These are phyloP conservation scores for Tilletia horrida DNA, from an alignment of 1,284 basidiomycete species.

Conservation along the genomic window DNA sequence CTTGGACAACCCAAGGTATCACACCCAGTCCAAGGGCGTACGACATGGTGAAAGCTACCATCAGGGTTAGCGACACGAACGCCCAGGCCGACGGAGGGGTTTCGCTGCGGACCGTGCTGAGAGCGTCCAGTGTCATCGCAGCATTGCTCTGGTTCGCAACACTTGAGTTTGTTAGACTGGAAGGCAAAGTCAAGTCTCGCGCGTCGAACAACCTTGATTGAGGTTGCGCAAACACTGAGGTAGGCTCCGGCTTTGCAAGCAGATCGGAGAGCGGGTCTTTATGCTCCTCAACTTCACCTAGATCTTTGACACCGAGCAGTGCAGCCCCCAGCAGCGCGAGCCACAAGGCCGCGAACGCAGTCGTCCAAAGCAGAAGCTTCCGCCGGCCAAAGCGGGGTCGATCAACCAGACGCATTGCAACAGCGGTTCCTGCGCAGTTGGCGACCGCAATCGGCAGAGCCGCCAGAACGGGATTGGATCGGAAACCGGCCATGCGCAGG, in stretches of 20 bases:
- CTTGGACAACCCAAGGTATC: constrained; percentile 45
- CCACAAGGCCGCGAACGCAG: constrained; percentile 28
- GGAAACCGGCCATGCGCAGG: constrained; percentile 43
- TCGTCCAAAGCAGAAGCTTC: constrained; percentile 41
- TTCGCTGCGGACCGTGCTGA: neutral
- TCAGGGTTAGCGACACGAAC: constrained; percentile 29
- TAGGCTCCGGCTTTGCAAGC: constrained; percentile 11
- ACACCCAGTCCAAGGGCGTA: constrained; percentile 47
- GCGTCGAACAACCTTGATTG: neutral
- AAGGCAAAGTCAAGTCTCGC: neutral
- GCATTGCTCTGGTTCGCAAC: too few species aligned
- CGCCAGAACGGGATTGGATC: constrained; percentile 40
- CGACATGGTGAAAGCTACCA: constrained; percentile 36
- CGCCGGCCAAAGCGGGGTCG: constrained; percentile 30
- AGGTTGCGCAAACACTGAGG: neutral
- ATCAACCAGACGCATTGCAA: constrained; percentile 42
- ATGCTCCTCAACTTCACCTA: constrained; percentile 13
- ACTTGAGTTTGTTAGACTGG: neutral
- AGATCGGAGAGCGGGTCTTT: neutral
- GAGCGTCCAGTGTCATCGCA: constrained; percentile 5
- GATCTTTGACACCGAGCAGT: constrained; percentile 28
- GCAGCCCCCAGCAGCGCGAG: constrained; percentile 34
- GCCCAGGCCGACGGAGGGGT: constrained; percentile 26
- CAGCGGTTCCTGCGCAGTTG: constrained; percentile 40
- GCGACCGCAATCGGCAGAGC: constrained; percentile 40